These are phyloP conservation scores for Porcisia hertigi DNA, from an alignment of 208 protist genomes.

Conservation along the genomic window DNA sequence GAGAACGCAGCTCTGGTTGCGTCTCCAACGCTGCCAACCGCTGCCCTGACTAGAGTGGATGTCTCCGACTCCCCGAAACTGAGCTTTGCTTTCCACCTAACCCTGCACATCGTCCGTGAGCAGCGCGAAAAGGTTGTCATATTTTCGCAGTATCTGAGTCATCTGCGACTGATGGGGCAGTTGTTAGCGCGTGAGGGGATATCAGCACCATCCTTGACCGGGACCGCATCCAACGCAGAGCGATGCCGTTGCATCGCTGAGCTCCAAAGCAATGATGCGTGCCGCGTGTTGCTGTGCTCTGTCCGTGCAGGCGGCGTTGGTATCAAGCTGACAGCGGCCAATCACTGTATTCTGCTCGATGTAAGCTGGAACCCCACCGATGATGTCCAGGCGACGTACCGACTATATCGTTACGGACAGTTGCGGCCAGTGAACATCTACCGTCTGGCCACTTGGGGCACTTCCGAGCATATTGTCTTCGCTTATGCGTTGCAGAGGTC, in stretches of 20 bases:
- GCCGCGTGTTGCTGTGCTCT: constrained; percentile 88
- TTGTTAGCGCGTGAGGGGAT: constrained; percentile 38
- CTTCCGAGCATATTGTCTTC: constrained; percentile 94
- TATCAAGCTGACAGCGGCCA: constrained; percentile 92
- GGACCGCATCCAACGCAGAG: constrained; percentile 35
- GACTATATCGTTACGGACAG: constrained; percentile 95
- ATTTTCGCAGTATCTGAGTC: constrained; percentile 74
- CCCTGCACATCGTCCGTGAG: constrained; percentile 49
- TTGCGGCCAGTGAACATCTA: constrained; percentile 89
- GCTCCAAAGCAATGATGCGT: constrained; percentile 53
- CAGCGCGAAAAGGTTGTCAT: constrained; percentile 75
- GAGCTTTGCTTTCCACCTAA: constrained; percentile 50
- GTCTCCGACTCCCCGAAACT: constrained; percentile 72
- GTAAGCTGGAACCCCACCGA: constrained; percentile 92
- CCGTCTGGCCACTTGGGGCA: constrained; percentile 89
- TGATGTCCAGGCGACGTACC: constrained; percentile 93
- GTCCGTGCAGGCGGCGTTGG: constrained; percentile 92
- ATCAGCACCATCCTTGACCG: constrained; percentile 44
- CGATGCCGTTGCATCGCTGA: constrained; percentile 54
- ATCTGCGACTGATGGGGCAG: constrained; percentile 50
- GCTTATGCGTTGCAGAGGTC: constrained; percentile 81
- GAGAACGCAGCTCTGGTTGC: constrained; percentile 13
- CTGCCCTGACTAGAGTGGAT: constrained; percentile 20
- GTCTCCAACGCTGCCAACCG: constrained; percentile 6
- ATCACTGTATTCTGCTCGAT: constrained; percentile 95